A percentile compares a stretch with the other conserved stretches of the same genome.
Evolutionary conservation across 106 monocot species (phyloP).

Genomic region (Dendrobium catenatum): DNA sequence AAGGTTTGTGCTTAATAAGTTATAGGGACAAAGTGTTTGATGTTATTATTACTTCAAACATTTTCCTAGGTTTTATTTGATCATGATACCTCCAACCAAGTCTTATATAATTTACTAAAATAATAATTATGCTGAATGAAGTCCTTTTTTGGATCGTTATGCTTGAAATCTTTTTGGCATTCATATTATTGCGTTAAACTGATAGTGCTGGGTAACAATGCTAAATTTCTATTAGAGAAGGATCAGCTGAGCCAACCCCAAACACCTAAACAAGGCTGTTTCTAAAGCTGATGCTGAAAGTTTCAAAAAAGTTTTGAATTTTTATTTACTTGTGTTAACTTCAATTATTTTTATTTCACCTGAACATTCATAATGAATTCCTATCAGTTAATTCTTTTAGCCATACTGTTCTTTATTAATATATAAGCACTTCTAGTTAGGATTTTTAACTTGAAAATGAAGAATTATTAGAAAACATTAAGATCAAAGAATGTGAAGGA

Average conservation of each 20-base stretch:
- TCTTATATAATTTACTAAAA: neutral
- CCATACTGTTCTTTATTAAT: neutral
- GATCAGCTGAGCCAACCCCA: neutral
- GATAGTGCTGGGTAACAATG: neutral
- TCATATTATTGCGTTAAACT: neutral
- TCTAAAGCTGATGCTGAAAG: too few species aligned
- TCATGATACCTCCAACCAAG: neutral
- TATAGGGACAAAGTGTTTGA: neutral
- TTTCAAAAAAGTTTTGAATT: too few species aligned
- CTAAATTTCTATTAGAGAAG: neutral
- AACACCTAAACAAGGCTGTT: too few species aligned
- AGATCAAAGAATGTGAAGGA: neutral
- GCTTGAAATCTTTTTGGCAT: neutral
- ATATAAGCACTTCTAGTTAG: neutral
- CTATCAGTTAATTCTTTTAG: neutral
- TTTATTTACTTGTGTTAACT: neutral
- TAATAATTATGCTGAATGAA: neutral
- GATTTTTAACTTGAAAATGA: neutral
- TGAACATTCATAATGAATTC: neutral
- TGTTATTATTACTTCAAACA: neutral
- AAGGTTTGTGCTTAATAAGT: slow-evolving; percentile 42
- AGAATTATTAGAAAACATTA: neutral
- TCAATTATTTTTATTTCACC: neutral
- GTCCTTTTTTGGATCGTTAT: neutral
- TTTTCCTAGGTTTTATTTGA: neutral